Base-by-base conservation (phyloP, 169 alveolate genomes). In the Plasmodium inui region DNA sequence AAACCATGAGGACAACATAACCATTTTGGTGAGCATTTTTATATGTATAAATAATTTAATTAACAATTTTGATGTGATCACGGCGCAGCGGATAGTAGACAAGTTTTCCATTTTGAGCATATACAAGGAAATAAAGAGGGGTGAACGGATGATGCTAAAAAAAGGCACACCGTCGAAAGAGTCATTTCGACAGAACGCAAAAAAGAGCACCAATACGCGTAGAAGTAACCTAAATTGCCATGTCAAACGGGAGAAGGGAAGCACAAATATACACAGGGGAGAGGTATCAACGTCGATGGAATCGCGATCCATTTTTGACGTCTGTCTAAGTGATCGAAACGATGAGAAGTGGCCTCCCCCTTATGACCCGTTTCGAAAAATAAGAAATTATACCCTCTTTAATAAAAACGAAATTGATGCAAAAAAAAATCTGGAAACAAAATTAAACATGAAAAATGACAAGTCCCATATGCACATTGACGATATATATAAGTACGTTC, bases 11-110 rank as follows among this genome's bases (percentile, higher is more conserved):
- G 82, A 39, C 9, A 26, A 67, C 76, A 71, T 70, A 39, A 83
- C 72, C 32, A 9, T 73, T 26, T 67, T 85, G 17, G 14, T 85
- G 37, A 85, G 85, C 85, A 85, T 85, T 74, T 85, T 85, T 74
- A 85, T 85, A 32, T 85, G 93, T 50, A 76, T 85, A 76, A 85
- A 85, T 55, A 85, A 85, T 74, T 85, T 85, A 85, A 85, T 85
- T 12, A 85, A 85, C 39, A 85, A 85, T 73, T 73, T 50, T 73
- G 93, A 85, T 12, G 46, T 85, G 10, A 32, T 85, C 80, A 74
- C 17, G 12, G 83, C 85, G 17, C 85, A 74, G 57, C n/a, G 26
- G 10, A 26, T 85, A 41, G 41, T 85, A 44, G 85, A 85, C 53
- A 22, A 9, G 26, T 74, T 85, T 46, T 71, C 50, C 61, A 72